Conservation (phyloP, 805 yeast species). For the Cyberlindnera nakhonratchasimensis region DNA sequence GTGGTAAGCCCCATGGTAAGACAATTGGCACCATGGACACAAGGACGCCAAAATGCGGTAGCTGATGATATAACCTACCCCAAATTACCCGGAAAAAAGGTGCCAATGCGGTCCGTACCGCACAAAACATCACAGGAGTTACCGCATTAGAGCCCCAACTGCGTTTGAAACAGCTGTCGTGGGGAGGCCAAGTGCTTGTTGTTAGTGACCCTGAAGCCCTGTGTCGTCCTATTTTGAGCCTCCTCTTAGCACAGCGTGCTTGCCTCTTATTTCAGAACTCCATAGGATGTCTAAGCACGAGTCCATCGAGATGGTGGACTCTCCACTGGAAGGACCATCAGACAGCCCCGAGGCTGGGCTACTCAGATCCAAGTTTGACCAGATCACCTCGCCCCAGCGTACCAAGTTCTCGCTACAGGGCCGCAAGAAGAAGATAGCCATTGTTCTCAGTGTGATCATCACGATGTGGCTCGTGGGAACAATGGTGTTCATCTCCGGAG, state of each 20-base stretch:
- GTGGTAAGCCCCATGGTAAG: no score
- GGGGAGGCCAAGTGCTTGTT: no score
- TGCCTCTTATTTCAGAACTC: no score
- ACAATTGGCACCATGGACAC: no score
- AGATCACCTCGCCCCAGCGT: constrained; percentile 3
- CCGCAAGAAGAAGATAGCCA: constrained; percentile 16
- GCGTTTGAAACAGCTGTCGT: constrained; percentile 5
- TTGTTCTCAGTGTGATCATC: constrained; percentile 11
- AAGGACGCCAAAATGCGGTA: no score
- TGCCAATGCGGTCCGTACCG: constrained; percentile 1
- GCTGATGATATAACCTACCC: no score
- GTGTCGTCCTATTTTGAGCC: no score
- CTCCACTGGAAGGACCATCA: constrained; percentile 11
- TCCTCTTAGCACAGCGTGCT: no score
- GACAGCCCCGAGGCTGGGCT: constrained; percentile 9
- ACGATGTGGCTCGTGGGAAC: constrained; percentile 20
- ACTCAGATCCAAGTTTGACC: constrained; percentile 21
- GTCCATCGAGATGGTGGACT: constrained; percentile 21
- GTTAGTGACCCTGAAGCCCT: no score
- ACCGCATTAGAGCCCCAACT: constrained; percentile 16
- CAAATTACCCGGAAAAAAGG: neutral
- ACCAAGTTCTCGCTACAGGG: constrained; percentile 8
- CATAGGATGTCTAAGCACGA: constrained; percentile 18
- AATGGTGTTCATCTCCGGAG: constrained; percentile 13
- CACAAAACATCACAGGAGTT: constrained; percentile 1